Conservation (phyloP, 2,329 filamentous ascomycete genomes). For the Stromatinia cepivora region DNA sequence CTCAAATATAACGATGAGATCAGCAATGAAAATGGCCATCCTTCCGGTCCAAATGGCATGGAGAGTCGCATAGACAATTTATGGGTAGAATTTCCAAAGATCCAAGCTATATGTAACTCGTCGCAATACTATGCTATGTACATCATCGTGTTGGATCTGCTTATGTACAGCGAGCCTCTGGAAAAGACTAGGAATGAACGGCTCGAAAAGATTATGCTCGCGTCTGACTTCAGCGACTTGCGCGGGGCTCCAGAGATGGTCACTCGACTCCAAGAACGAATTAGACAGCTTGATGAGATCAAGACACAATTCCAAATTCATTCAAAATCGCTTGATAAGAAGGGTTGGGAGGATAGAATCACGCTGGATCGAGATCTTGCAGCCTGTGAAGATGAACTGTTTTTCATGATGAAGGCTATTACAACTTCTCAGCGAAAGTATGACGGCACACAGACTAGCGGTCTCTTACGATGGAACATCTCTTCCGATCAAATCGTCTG, state of each 20-base stretch:
- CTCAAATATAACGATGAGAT: conserved; percentile 97
- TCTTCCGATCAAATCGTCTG: conserved; percentile 95
- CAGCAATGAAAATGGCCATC: conserved; percentile 55
- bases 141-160: conserved; percentile 91
- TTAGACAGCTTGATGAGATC: conserved; percentile 92
- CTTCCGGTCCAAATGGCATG: conserved; percentile 54
- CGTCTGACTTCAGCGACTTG: conserved; percentile 96
- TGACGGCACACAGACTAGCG: conserved; percentile 73
- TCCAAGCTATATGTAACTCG: conserved; percentile 94
- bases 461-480: conserved; percentile 87
- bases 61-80: conserved; percentile 92
- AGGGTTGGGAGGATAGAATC: conserved; percentile 88
- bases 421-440: conserved; percentile 90
- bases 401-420: conserved; percentile 99
- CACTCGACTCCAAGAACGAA: conserved; percentile 83
- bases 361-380: conserved; percentile 86
- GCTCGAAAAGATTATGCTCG: conserved; percentile 97
- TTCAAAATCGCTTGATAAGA: conserved; percentile 78
- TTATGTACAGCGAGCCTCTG: conserved; percentile 93
- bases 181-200: conserved; percentile 97
- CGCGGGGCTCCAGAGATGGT: conserved; percentile 93
- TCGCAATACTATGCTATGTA: conserved; percentile 97
- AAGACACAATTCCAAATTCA: conserved; percentile 95
- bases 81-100: conserved; percentile 93
- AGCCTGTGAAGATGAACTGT: conserved; percentile 91